Base-by-base conservation (phyloP, 305 asterid species). In the Rubia tinctorum region DNA sequence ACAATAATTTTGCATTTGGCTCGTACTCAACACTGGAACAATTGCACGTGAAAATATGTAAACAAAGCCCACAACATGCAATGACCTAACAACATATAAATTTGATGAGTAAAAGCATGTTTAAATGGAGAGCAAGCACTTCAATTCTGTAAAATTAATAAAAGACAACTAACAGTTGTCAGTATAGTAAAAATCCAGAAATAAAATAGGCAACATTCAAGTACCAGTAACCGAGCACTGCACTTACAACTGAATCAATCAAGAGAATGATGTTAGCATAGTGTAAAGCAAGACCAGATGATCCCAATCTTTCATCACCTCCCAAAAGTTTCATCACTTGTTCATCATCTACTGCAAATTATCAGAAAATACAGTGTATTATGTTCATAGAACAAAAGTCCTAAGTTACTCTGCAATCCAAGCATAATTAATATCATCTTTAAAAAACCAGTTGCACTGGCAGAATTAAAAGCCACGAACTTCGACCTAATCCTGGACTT, bases 221-320 rank as follows among this genome's bases (percentile, higher is more conserved):
- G 22, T 20, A 53, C 51, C 25, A 51, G 68, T 13, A 37, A 74
- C 37, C 45, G 71, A 62, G 73, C 72, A 68, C 45, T 39, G 75
- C 66, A 80, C 97, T 89, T 84, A 91, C 97, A 81, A 91, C 86
- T 67, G 96, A 84, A 55, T 91, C 97, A 67, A 91, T 91, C 81
- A 84, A 86, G 80, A 91, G 90, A 77, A 91, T 80, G 71, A 91
- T 88, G 75, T 91, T 91, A 79, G 97, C 97, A 77, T 91, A 89
- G 81, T 91, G 97, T 73, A 91, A 80, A 45, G 90, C 82, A 80
- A 91, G 93, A 65, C 97, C 96, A 17, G 88, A 87, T 44, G 91
- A 86, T 81, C 97, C 97, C 83, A 91, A 77, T 84, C 76, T 88
- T 71, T 72, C 88, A 56, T 75, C 85, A 64, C 71, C 64, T 72